A percentile compares a stretch with the other conserved stretches of the same genome.
These are phyloP conservation scores for Talaromyces sp. DNA, from an alignment of 2,329 filamentous ascomycete species.

Conservation along the genomic window DNA sequence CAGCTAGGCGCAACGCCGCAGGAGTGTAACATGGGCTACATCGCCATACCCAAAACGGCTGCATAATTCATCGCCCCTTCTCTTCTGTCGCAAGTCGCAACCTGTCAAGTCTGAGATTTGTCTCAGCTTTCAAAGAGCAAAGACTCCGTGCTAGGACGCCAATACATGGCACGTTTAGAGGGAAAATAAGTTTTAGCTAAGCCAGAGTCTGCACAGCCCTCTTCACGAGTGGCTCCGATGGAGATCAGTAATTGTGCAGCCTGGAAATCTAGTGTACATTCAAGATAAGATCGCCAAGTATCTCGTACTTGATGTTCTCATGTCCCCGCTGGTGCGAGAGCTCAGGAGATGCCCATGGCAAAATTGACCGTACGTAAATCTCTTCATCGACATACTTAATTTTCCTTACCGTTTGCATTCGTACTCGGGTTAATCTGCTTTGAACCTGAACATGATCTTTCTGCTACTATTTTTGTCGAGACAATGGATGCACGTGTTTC, in stretches of 20 bases:
- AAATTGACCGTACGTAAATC: neutral
- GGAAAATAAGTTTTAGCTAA: neutral
- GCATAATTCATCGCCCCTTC: neutral
- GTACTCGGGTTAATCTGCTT: neutral
- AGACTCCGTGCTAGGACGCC: neutral
- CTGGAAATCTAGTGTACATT: neutral
- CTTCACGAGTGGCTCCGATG: neutral
- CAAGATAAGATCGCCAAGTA: slow-evolving; percentile 8
- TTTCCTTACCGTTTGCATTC: neutral
- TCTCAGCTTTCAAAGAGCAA: neutral
- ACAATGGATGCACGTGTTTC: neutral
- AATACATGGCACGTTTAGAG: neutral
- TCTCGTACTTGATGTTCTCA: slow-evolving; percentile 1
- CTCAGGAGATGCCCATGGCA: neutral
- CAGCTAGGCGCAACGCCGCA: neutral
- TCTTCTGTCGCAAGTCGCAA: neutral
- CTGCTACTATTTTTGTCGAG: neutral
- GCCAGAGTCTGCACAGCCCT: slow-evolving; percentile 11
- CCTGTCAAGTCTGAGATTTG: slow-evolving; percentile 4
- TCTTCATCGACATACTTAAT: neutral
- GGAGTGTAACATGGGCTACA: neutral
- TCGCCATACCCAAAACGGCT: neutral
- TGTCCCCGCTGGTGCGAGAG: neutral
- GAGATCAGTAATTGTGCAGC: neutral
- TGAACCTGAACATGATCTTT: neutral